These are phyloP conservation scores for Cornus florida DNA, from an alignment of 148 eudicot genomes.

Conservation along the genomic window DNA sequence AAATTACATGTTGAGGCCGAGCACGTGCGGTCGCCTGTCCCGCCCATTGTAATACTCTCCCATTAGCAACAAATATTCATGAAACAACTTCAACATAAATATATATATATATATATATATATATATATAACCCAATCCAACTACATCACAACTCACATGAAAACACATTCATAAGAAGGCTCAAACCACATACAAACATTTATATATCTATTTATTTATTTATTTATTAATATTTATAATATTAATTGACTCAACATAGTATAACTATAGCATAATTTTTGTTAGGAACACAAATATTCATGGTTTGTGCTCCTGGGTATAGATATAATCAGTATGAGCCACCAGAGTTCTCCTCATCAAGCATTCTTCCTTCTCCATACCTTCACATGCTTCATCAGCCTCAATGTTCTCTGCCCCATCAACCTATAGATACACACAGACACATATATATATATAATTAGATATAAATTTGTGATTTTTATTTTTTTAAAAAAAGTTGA, in stretches of 20 bases:
- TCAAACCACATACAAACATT: neutral
- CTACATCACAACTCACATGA: too few relatives aligned
- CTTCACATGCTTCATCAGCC: conserved; percentile 16
- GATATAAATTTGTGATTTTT: neutral
- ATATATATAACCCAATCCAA: too few relatives aligned
- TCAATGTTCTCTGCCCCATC: neutral
- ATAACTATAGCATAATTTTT: neutral
- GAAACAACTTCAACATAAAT: too few relatives aligned
- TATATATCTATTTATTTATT: too few relatives aligned
- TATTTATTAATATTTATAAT: too few relatives aligned
- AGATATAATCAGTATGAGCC: conserved; percentile 14
- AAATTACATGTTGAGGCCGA: too few relatives aligned
- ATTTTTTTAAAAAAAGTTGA: neutral
- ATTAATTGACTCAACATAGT: too few relatives aligned
- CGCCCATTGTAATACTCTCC: too few relatives aligned
- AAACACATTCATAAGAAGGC: neutral
- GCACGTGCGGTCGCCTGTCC: too few relatives aligned
- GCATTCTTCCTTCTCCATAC: conserved; percentile 24
- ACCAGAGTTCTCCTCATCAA: conserved; percentile 20
- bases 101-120: too few relatives aligned
- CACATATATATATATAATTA: neutral
- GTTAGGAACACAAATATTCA: neutral
- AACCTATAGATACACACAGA: neutral
- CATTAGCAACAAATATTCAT: too few relatives aligned
- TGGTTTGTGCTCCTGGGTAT: neutral